Evolutionary conservation across 1,139 yeast species (phyloP).

Genomic region (Debaryomyces coudertii): DNA sequence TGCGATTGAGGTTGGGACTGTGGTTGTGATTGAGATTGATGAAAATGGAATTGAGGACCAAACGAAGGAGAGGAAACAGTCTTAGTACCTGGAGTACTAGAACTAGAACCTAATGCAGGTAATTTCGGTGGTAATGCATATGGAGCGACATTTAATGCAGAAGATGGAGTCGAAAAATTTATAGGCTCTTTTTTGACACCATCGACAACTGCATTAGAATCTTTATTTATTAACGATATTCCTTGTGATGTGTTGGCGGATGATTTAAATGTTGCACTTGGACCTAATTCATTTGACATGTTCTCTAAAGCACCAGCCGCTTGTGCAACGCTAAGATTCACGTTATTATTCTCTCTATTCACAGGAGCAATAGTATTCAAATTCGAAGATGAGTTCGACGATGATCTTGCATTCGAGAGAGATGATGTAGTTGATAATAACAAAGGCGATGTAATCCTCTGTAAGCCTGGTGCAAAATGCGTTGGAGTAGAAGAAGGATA

Average conservation of each 20-base stretch:
- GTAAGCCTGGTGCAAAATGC: constrained; percentile 67
- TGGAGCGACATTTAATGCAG: constrained; percentile 34
- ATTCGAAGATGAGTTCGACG: constrained; percentile 15
- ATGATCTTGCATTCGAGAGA: constrained; percentile 39
- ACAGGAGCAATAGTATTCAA: constrained; percentile 12
- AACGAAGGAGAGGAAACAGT: constrained; percentile 42
- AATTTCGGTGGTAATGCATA: constrained; percentile 30
- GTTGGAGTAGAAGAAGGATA: constrained; percentile 73
- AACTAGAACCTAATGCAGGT: constrained; percentile 35
- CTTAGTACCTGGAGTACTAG: constrained; percentile 13
- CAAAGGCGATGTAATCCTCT: constrained; percentile 66
- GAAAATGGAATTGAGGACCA: constrained; percentile 46
- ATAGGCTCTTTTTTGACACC: constrained; percentile 19
- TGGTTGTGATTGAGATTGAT: constrained; percentile 8
- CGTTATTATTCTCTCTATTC: constrained; percentile 12
- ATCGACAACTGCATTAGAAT: constrained; percentile 11
- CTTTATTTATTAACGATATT: constrained; percentile 35
- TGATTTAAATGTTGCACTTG: constrained; percentile 45
- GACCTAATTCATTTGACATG: constrained; percentile 52
- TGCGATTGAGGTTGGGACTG: constrained; percentile 10
- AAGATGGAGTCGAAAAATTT: constrained; percentile 38
- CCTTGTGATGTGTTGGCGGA: constrained; percentile 22
- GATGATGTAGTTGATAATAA: constrained; percentile 52
- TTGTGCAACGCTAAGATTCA: constrained; percentile 29
- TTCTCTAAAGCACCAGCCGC: constrained; percentile 69